Evolutionary conservation across 805 yeast species (phyloP), one percentile per base, ranked within the genome.

Genomic region (Pichia phayaonensis): DNA sequence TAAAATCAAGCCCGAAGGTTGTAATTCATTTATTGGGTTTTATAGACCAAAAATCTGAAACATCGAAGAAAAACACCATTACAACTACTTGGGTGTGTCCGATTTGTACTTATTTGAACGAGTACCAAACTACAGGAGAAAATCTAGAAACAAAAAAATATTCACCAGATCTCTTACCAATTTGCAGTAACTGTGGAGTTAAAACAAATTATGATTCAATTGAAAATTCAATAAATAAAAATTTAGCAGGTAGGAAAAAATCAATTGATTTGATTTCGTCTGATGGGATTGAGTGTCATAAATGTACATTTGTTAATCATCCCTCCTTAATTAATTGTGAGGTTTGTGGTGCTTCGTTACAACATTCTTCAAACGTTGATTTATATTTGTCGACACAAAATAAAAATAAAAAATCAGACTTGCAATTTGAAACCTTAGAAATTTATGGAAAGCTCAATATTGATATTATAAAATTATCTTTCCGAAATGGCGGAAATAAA

Each of bases 1-100:
- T 92, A 45, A 79, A 83, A 54, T 77, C 90, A 6, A 85, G 94
- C 13, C 89, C 97, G 0, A 87, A 90, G 59, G 72, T 90, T n/a
- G 78, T 61, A 18, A 7, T 68, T 16, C 52, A 48, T 7, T 34
- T 67, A 54, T 20, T n/a, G 26, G 23, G 7, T 2, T 4, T 13
- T 23, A 16, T 12, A 13, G 12, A 27, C 7, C 38, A 45, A n/a
- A n/a, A 24, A 11, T 5, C 20, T 8, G 29, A 27, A 42, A 15
- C 13, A 20, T 6, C n/a, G 3, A n/a, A 34, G 7, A 34, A 34
- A n/a, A 8, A 2, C 3, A 7, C n/a, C n/a, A 6, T 40, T 7
- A 38, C n/a, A 12, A n/a, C 59, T 12, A 69, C 73, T 29, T 92
- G 99, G 99, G 75, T 76, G 1, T 92, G 99, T 64, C 84, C 85